Base-by-base conservation (phyloP, 2,329 filamentous ascomycete species). In the Fusarium nygamai region DNA sequence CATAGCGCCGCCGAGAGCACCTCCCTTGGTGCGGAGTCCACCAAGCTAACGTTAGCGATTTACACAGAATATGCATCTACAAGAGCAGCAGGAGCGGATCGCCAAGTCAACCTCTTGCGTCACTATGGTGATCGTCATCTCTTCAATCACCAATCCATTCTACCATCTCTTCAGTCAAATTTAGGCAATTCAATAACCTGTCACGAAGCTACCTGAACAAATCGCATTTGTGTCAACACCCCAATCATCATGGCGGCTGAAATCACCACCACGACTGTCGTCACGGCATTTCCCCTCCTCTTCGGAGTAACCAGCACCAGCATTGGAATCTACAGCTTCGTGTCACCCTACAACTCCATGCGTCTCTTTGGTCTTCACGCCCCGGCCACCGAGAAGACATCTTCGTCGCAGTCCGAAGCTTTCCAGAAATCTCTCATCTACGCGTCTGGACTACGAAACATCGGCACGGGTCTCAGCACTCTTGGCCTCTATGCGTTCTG, bases 311-410 rank as follows among this genome's bases (percentile, higher is more conserved):
- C 59, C 1, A 39, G 67, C 29, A 53, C 65, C 8, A 58, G 71
- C 22, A 27, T 74, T 22, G 71, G 71, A 36, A 69, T 74, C 34
- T 74, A 74, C 50, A 72, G 71, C 50, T 74, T 74, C 38, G 46
- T 74, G 2, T 74, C 71, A 1, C 71, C 71, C 14, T 58, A 47
- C 29, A 38, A 68, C n/a, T 38, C 67, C 22, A 62, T 72, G 13
- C 71, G 63, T 20, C 38, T 50, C 17, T 74, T 72, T 10, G 71
- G 71, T 3, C 46, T 74, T 17, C 50, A 41, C 3, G 22, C 9
- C 12, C 24, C 71, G 24, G 19, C 46, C 17, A 6, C 59, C 2
- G 50, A 59, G 5, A 69, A 74, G 14, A 12, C 13, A 13, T 31
- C 41, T 7, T 4, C 27, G 0, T 43, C 63, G 9, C 54, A 73